These are phyloP conservation scores for Pachyrhizus erosus DNA, from an alignment of 306 rosid genomes.

Conservation along the genomic window DNA sequence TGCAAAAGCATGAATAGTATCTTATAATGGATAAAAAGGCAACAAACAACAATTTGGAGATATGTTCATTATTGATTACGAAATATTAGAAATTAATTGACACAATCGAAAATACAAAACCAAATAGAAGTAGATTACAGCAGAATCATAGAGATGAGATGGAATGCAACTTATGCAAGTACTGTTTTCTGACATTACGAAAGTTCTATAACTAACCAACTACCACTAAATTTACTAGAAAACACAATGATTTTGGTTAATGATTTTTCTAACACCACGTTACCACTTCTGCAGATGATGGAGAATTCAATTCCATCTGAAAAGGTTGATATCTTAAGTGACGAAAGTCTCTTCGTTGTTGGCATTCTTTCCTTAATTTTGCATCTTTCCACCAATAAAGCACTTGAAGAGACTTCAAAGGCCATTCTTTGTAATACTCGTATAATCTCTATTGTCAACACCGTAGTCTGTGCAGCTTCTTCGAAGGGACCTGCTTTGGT, in stretches of 20 bases:
- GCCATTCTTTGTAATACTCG: constrained; percentile 64
- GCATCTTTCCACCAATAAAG: constrained; percentile 69
- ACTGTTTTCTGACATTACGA: constrained; percentile 13
- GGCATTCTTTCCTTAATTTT: constrained; percentile 76
- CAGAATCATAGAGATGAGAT: constrained; percentile 12
- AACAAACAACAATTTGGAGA: constrained; percentile 21
- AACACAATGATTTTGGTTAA: not conserved
- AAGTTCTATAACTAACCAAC: not conserved
- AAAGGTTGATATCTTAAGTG: constrained; percentile 54
- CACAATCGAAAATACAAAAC: not conserved
- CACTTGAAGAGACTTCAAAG: constrained; percentile 79
- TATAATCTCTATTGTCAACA: constrained; percentile 58
- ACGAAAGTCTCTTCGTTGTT: constrained; percentile 61
- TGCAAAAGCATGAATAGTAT: constrained; percentile 17
- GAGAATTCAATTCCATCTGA: constrained; percentile 55
- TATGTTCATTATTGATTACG: constrained; percentile 2
- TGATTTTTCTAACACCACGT: constrained; percentile 45
- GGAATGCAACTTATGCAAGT: constrained; percentile 29
- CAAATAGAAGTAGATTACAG: constrained; percentile 2
- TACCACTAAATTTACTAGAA: not conserved
- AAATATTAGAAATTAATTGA: constrained; percentile 29
- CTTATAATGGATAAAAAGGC: constrained; percentile 11
- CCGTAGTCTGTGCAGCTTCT: constrained; percentile 58
- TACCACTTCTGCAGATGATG: constrained; percentile 60
- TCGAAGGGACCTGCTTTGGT: constrained; percentile 82